Evolutionary conservation across 306 rosid genomes (phyloP), one percentile per base, ranked within the genome.

Genomic region (Cucurbita moschata): DNA sequence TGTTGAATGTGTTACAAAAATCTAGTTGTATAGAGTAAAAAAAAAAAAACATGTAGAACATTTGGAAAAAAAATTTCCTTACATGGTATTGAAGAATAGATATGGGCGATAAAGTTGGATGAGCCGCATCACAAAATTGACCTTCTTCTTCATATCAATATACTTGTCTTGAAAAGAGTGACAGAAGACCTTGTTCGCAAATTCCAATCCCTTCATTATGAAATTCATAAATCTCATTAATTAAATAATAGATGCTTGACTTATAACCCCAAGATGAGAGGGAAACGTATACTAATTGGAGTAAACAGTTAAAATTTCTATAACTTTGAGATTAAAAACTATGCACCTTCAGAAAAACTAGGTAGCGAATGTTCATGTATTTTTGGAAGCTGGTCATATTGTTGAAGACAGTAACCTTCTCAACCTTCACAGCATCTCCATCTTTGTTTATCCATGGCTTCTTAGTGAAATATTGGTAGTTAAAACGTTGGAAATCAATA

Each of bases 61-160:
- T 1, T 26, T 1, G 30, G 30, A 26, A 26, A 26, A 26, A 26
- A 55, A 75, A 15, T 19, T 47, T 61, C 7, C 96, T 56, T 85
- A 89, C 97, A 83, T 43, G 79, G 90, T 90, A 37, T 49, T 74
- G 84, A 92, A 89, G 87, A 92, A 89, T 83, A 92, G 79, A 76
- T 89, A 92, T 44, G 97, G 96, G 43, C 80, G 81, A 67, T 89
- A 92, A 16, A 92, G 87, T 1, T 92, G 92, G 54, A 81, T 91
- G 82, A 89, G 63, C 21, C 91, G 81, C 89, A 85, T 81, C 62
- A 86, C 89, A 40, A 66, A 76, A 39, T 81, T 82, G 54, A 89
- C 78, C 82, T 89, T 92, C 68, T 85, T 79, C 4, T 74, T 79
- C 2, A 87, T 79, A 59, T 85, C 80, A 15, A 58, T 16, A 71